phyloP scores from a whole-genome alignment of 2,329 filamentous ascomycete genomes.

The Fusarium cyanostomum region DNA sequence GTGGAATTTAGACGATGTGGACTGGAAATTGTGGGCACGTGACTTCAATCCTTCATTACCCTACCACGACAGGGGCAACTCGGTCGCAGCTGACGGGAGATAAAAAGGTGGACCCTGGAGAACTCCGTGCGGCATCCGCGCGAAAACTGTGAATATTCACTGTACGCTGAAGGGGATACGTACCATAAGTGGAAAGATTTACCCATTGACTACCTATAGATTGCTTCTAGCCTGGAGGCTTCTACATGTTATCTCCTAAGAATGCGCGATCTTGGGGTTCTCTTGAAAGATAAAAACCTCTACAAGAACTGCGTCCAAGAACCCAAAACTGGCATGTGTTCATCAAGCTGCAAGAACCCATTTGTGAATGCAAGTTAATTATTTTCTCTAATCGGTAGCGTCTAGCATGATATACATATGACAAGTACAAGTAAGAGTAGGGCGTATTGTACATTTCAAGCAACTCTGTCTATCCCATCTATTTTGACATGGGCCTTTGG shows the following conservation, averaged over 20 bases:
- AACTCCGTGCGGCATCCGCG: not conserved
- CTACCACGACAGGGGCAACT: not conserved
- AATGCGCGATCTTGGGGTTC: no score
- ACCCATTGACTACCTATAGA: not conserved
- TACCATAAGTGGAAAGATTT: not conserved
- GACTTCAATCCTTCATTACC: conserved; percentile 34
- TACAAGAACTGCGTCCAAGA: not conserved
- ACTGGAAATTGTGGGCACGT: conserved; percentile 44
- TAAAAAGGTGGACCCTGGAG: no score
- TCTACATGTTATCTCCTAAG: no score
- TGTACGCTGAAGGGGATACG: not conserved
- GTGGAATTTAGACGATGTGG: conserved; percentile 43
- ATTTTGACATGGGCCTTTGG: conserved; percentile 49
- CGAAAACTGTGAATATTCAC: not conserved
- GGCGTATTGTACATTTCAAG: conserved; percentile 32
- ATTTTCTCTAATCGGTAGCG: conserved; percentile 4
- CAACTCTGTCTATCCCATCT: conserved; percentile 23
- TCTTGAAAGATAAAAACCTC: not conserved
- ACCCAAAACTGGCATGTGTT: not conserved
- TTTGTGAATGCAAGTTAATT: not conserved
- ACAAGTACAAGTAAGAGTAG: conserved; percentile 29
- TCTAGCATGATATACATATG: conserved; percentile 21
- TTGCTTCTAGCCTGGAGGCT: no score
- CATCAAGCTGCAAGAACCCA: not conserved
- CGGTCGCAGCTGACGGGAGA: no score